Evolutionary conservation across 768 basidiomycete species (phyloP).

Genomic region (Suillus bovinus): DNA sequence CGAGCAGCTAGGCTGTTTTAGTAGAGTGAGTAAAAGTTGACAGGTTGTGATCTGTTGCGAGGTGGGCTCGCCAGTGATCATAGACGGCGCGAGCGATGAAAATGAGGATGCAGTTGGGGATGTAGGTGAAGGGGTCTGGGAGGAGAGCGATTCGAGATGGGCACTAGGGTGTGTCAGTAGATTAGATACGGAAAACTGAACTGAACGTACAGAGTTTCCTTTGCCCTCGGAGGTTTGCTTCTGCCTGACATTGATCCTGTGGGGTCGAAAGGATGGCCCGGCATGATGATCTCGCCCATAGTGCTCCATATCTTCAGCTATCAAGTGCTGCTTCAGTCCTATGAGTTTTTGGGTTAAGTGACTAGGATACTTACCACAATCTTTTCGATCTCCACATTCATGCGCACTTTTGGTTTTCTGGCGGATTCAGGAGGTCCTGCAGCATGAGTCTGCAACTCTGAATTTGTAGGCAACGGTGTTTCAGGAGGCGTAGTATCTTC

Average conservation of each 20-base stretch:
- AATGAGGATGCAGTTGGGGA: conserved; percentile 60
- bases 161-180: conserved; percentile 36
- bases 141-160: conserved; percentile 57
- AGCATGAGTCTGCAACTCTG: not conserved
- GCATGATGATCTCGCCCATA: conserved; percentile 63
- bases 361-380: conserved; percentile 53
- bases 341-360: not conserved
- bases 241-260: conserved; percentile 27
- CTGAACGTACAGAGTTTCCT: conserved; percentile 61
- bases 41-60: conserved; percentile 74
- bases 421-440: conserved; percentile 17
- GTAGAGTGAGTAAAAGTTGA: conserved; percentile 59
- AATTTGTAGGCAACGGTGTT: conserved; percentile 9
- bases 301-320: conserved; percentile 72
- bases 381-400: conserved; percentile 64
- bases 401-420: conserved; percentile 41
- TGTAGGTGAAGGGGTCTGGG: conserved; percentile 47
- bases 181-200: conserved; percentile 4
- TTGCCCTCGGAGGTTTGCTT: conserved; percentile 49
- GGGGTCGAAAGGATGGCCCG: conserved; percentile 44
- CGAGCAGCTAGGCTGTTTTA: conserved; percentile 54
- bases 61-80: conserved; percentile 44
- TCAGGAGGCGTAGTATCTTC: conserved; percentile 1
- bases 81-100: conserved; percentile 43
- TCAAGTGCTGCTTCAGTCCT: conserved; percentile 63